Evolutionary conservation across 2,329 filamentous ascomycete genomes (phyloP).

Genomic region (Neonectria magnoliae): DNA sequence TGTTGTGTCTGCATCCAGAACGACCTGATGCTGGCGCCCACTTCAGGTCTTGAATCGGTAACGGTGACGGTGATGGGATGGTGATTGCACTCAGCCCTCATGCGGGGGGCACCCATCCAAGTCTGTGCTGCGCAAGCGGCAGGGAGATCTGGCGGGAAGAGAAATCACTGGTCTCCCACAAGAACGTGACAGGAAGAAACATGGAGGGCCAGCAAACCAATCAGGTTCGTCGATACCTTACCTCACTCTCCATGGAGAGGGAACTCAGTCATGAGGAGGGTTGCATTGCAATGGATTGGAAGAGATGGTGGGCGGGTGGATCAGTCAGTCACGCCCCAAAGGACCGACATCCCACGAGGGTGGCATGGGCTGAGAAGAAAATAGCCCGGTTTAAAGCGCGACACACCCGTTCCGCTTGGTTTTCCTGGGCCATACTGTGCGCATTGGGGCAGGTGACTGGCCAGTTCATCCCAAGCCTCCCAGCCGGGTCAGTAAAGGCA

Average conservation of each 20-base stretch:
- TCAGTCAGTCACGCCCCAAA: slow-evolving; percentile 33
- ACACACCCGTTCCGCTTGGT: slow-evolving; percentile 40
- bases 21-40: slow-evolving; percentile 8
- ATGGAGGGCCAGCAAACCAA: slow-evolving; percentile 26
- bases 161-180: neutral
- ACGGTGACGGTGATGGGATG: neutral
- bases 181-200: slow-evolving; percentile 3
- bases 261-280: slow-evolving; percentile 30
- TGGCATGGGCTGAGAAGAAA: slow-evolving; percentile 28
- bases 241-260: slow-evolving; percentile 26
- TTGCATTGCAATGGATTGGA: slow-evolving; percentile 28
- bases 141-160: slow-evolving; percentile 25
- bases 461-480: slow-evolving; percentile 23
- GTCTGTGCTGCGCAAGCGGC: neutral
- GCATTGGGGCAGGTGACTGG: slow-evolving; percentile 35
- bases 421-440: slow-evolving; percentile 33
- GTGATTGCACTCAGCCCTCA: slow-evolving; percentile 6
- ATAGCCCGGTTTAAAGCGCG: slow-evolving; percentile 40
- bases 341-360: slow-evolving; percentile 22
- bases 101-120: slow-evolving; percentile 22
- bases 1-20: neutral
- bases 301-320: slow-evolving; percentile 25
- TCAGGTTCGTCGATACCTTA: slow-evolving; percentile 16
- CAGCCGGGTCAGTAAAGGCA: slow-evolving; percentile 27
- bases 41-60: neutral